phyloP scores from a whole-genome alignment of 805 yeast species.

The Ogataea allantospora region DNA sequence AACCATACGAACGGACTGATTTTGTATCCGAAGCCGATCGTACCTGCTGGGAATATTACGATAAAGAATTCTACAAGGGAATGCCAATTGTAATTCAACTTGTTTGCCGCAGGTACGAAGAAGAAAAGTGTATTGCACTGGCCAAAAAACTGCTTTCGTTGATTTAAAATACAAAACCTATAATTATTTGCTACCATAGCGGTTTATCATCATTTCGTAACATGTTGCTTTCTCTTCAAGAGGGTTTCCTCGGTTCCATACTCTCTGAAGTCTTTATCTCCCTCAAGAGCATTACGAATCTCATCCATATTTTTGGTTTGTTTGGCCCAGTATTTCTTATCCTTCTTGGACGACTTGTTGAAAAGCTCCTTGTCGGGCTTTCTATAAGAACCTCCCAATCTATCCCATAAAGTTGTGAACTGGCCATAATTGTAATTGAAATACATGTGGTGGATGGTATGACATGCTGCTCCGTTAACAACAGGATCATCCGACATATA shows the following conservation, averaged over 20 bases:
- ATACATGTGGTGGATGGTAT: constrained; percentile 93
- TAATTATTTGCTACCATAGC: not conserved
- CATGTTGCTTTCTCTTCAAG: constrained; percentile 20
- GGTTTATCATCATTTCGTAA: constrained; percentile 5
- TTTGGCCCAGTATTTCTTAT: constrained; percentile 60
- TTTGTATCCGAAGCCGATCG: constrained; percentile 37
- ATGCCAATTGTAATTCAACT: constrained; percentile 59
- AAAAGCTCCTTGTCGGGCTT: constrained; percentile 86
- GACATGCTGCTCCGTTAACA: constrained; percentile 97
- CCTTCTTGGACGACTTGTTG: constrained; percentile 57
- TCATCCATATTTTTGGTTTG: constrained; percentile 75
- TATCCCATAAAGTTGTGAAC: constrained; percentile 97
- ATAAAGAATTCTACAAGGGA: constrained; percentile 45
- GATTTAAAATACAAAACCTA: not conserved
- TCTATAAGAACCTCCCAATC: constrained; percentile 91
- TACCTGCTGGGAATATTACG: constrained; percentile 38
- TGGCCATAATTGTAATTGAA: constrained; percentile 98
- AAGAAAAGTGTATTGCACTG: constrained; percentile 51
- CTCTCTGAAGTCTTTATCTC: constrained; percentile 70
- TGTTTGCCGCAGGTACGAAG: constrained; percentile 53
- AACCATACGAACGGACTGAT: constrained; percentile 32
- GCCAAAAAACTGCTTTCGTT: constrained; percentile 22
- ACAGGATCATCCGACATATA: constrained; percentile 90
- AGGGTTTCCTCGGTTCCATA: constrained; percentile 53
- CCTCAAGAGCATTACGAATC: constrained; percentile 79